Percentiles rank a stretch among this genome's conserved stretches.
Evolutionary conservation across 306 rosid genomes (phyloP).

Genomic region (Bauhinia variegata): DNA sequence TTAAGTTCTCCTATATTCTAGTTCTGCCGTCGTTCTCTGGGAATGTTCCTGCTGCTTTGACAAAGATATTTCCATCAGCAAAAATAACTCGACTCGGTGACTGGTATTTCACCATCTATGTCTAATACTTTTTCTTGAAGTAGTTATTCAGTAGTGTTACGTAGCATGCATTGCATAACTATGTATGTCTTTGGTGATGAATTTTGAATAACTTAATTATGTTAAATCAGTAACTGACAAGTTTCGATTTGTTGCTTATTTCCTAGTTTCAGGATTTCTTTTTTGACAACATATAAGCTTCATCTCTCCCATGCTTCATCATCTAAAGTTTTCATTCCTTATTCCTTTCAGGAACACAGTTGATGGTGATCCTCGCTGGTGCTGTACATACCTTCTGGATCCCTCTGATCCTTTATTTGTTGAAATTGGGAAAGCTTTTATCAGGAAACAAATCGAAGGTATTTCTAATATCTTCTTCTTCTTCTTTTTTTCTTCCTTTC

Average conservation of each 20-base stretch:
- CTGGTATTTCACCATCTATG: slow-evolving; percentile 58
- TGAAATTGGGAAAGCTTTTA: slow-evolving; percentile 82
- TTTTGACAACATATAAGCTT: slow-evolving; percentile 19
- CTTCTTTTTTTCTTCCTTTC: neutral
- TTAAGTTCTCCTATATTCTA: slow-evolving; percentile 43
- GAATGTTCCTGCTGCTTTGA: slow-evolving; percentile 83
- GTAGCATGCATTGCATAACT: neutral
- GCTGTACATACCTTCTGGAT: slow-evolving; percentile 94
- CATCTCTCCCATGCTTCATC: slow-evolving; percentile 27
- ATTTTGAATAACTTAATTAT: neutral
- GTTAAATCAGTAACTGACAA: slow-evolving; percentile 9
- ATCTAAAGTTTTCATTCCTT: slow-evolving; percentile 33
- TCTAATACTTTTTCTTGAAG: slow-evolving; percentile 15
- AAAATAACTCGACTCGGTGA: slow-evolving; percentile 91
- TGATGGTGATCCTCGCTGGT: slow-evolving; percentile 75
- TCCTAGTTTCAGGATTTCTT: slow-evolving; percentile 11
- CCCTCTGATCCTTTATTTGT: slow-evolving; percentile 94
- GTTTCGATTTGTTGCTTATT: slow-evolving; percentile 15
- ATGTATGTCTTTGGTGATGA: slow-evolving; percentile 19
- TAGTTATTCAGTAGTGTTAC: slow-evolving; percentile 28
- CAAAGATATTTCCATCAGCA: slow-evolving; percentile 73
- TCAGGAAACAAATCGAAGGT: slow-evolving; percentile 81
- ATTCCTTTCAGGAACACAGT: slow-evolving; percentile 72
- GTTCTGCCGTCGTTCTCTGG: slow-evolving; percentile 96
- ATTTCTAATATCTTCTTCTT: slow-evolving; percentile 16